Evolutionary conservation across 2,329 filamentous ascomycete species (phyloP).

Genomic region (Lasiodiplodia theobromae): DNA sequence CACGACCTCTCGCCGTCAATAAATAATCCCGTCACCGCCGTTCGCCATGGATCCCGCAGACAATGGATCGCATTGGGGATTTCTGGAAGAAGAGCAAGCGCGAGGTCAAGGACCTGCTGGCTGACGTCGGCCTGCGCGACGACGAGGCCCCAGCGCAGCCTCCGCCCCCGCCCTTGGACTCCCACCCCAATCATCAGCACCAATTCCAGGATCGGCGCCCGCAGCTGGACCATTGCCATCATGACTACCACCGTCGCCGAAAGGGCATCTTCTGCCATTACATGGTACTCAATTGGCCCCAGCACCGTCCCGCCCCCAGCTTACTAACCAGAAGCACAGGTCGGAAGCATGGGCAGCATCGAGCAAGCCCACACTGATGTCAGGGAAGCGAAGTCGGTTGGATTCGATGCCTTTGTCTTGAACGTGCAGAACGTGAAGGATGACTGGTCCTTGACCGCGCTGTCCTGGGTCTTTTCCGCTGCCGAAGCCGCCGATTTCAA

Average conservation of each 20-base stretch:
- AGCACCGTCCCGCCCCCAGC: neutral
- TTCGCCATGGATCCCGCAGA: neutral
- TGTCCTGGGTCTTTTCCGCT: conserved; percentile 41
- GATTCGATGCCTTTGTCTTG: conserved; percentile 27
- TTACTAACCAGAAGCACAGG: conserved; percentile 2
- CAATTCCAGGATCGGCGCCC: conserved; percentile 14
- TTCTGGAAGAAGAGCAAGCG: conserved; percentile 25
- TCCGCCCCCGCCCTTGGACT: conserved; percentile 11
- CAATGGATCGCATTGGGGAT: conserved; percentile 15
- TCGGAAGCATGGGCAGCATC: conserved; percentile 26
- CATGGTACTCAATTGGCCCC: conserved; percentile 5
- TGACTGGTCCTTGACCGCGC: conserved; percentile 39
- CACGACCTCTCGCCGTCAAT: conserved; percentile 9
- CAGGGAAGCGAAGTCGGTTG: conserved; percentile 39
- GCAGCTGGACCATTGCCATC: conserved; percentile 12
- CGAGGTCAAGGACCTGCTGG: conserved; percentile 20
- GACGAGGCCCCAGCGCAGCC: conserved; percentile 1
- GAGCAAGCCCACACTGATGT: conserved; percentile 36
- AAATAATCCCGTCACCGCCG: conserved; percentile 14
- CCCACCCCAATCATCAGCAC: conserved; percentile 8
- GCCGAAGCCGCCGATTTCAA: conserved; percentile 41
- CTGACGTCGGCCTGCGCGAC: conserved; percentile 18
- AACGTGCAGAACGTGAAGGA: conserved; percentile 36
- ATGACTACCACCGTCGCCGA: conserved; percentile 20
- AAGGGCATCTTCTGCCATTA: conserved; percentile 26